Percentiles rank a stretch among this genome's conserved stretches.
phyloP scores from a whole-genome alignment of 2,329 filamentous ascomycete species.

The Monilinia aucupariae region DNA sequence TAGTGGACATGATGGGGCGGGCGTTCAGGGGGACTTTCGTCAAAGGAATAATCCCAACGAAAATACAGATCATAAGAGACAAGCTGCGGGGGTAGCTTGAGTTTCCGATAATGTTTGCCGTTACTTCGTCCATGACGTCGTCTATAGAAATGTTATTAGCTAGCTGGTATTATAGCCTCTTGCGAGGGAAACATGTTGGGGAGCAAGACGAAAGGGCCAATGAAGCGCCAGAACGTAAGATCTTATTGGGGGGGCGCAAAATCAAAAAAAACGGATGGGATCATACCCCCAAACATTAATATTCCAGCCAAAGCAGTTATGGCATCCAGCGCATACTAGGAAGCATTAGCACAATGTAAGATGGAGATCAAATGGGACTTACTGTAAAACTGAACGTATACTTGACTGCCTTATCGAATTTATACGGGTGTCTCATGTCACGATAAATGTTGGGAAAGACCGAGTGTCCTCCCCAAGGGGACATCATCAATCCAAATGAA shows the following conservation, averaged over 20 bases:
- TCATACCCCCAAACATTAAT: conserved; percentile 73
- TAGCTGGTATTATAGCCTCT: not conserved
- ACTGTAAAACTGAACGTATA: conserved; percentile 82
- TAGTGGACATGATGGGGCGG: conserved; percentile 78
- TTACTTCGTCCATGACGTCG: conserved; percentile 77
- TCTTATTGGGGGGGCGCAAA: not conserved
- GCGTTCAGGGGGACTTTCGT: conserved; percentile 93
- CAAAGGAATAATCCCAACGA: conserved; percentile 86
- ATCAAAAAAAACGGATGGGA: not conserved
- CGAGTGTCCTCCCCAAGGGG: conserved; percentile 58
- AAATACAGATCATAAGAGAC: conserved; percentile 74
- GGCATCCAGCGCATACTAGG: conserved; percentile 69
- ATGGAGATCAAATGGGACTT: conserved; percentile 34
- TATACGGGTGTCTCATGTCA: conserved; percentile 68
- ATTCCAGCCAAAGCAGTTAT: conserved; percentile 78
- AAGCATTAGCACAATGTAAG: conserved; percentile 8
- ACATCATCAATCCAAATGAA: conserved; percentile 86
- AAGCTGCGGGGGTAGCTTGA: conserved; percentile 67
- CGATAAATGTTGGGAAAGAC: conserved; percentile 83
- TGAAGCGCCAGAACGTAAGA: not conserved
- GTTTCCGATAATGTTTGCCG: conserved; percentile 76
- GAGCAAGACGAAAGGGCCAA: not conserved
- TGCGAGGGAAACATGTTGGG: not conserved
- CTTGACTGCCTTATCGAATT: conserved; percentile 65
- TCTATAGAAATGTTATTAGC: not conserved